phyloP scores from a whole-genome alignment of 75 land plant genomes.

The Cunninghamia lanceolata region DNA sequence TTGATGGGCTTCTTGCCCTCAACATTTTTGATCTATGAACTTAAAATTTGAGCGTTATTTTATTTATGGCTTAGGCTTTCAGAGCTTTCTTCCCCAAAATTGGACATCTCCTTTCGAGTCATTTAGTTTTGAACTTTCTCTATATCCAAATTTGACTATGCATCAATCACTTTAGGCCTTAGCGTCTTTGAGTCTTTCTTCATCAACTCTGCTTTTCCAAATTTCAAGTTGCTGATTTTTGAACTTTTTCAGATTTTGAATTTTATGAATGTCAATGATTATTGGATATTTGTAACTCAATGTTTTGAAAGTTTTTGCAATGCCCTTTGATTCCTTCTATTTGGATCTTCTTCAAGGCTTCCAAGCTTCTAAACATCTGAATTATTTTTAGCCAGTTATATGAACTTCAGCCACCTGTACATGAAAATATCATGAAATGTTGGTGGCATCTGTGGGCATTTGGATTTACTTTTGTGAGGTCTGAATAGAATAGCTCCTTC shows the following conservation, averaged over 20 bases:
- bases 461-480: not conserved
- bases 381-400: not conserved
- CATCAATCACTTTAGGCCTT: not conserved
- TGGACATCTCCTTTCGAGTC: not conserved
- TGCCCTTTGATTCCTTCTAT: not conserved
- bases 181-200: not conserved
- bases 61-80: not conserved
- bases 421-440: not conserved
- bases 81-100: not conserved
- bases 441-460: not conserved
- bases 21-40: not conserved
- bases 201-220: not conserved
- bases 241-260: too few relatives aligned
- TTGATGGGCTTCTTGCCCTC: not conserved
- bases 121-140: too few relatives aligned
- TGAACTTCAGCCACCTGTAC: not conserved
- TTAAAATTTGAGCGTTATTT: not conserved
- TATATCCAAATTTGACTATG: too few relatives aligned
- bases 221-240: not conserved
- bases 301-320: not conserved
- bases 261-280: not conserved
- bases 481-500: not conserved
- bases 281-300: not conserved
- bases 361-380: not conserved
- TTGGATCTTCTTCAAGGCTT: not conserved